Base-by-base conservation (phyloP, 176 grass and related monocot species). In the Stipa capillata region DNA sequence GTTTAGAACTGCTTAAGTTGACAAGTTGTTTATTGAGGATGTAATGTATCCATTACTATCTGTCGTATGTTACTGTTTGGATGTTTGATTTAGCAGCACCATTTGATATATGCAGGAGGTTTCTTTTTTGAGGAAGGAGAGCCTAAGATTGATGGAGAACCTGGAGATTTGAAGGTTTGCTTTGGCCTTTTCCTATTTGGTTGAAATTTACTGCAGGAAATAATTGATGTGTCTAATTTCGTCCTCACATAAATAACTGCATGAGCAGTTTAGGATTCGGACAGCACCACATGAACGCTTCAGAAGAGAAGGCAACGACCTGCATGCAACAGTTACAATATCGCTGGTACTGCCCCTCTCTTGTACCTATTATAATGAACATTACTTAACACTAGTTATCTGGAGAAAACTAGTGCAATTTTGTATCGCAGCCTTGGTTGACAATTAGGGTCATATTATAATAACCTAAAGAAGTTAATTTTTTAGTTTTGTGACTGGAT, bases 51-150 rank as follows among this genome's bases (percentile, higher is more conserved):
- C 7, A 44, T 64, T 43, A 59, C 20, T 36, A 74, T 39, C 9
- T 52, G 48, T 81, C 78, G 21, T 44, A 81, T 17, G 56, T 52
- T 39, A 43, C 8, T 56, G 33, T 2, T 41, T 59, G 43, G n/a
- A 66, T 39, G 33, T 42, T 47, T 84, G 43, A 78, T 69, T 65
- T 74, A 2, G 17, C 15, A 4, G 18, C 14, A 1, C 13, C 17
- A 63, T 87, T 45, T 62, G 28, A 60, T 73, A 78, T 70, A 77
- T 82, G 42, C 59, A 99, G 97, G 97, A 99, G 66, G 82, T 99
- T 72, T 82, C 78, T 99, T 99, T 73, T 99, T 93, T 27, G 97
- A 99, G 83, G 97, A 99, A 81, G 97, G 97, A 11, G 97, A 99
- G 69, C 97, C 97, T 69, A 99, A 99, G 81, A 80, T 93, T 82